Conservation (phyloP, 345 rosid genomes). For the Populus euphratica region DNA sequence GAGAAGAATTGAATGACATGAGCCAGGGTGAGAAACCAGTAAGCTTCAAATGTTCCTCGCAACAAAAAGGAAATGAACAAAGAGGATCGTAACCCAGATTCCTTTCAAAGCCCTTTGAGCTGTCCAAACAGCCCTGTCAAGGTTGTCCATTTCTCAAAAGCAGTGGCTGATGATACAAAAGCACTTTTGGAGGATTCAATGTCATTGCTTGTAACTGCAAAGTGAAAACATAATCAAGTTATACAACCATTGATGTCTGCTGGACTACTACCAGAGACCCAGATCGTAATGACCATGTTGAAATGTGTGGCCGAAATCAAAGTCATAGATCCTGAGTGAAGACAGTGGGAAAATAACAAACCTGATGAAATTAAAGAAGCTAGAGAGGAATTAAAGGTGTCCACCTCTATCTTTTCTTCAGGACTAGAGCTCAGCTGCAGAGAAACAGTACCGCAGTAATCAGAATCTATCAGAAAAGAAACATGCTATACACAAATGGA, state of each 20-base stretch:
- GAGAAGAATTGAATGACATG: neutral
- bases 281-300: neutral
- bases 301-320: neutral
- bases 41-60: neutral
- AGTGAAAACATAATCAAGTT: constrained; percentile 4
- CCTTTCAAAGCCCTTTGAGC: constrained; percentile 61
- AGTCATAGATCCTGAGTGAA: neutral
- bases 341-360: constrained; percentile 11
- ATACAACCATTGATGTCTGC: neutral
- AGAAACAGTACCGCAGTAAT: constrained; percentile 14
- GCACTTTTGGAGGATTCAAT: constrained; percentile 70
- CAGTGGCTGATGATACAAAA: constrained; percentile 71
- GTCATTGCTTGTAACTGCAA: constrained; percentile 65
- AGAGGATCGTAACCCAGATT: neutral
- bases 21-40: neutral
- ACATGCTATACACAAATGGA: neutral
- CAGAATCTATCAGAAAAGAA: constrained; percentile 5
- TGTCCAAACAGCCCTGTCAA: constrained; percentile 63
- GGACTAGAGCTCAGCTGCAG: constrained; percentile 64
- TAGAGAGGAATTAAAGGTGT: constrained; percentile 67
- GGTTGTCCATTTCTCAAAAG: constrained; percentile 76
- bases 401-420: constrained; percentile 67
- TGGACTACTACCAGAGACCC: neutral
- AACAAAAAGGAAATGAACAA: neutral
- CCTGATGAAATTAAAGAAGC: constrained; percentile 84